Base-by-base conservation (phyloP, 495 filamentous ascomycete genomes). In the Trichocladium antarcticum region DNA sequence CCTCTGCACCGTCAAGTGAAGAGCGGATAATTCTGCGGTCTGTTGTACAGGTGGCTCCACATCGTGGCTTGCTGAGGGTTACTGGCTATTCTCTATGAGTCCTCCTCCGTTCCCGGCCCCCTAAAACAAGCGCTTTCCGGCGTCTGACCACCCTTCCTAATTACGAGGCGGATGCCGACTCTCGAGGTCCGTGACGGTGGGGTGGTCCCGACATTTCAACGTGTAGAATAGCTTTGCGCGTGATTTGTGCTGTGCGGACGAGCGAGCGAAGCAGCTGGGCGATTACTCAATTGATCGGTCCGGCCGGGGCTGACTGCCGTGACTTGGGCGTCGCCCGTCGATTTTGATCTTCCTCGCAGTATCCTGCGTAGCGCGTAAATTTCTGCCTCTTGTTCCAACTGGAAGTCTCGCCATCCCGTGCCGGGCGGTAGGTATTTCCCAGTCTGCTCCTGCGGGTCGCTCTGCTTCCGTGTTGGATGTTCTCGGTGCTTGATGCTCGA, bases 61-160 rank as follows among this genome's bases (percentile, higher is more conserved):
- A 42, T 28, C 32, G 60, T 48, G 62, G 60, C 62, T 63, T 57
- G 62, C 62, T 65, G 62, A 65, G 62, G 62, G 62, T 63, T 63
- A 63, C 52, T 51, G 36, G 42, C 22, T 15, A 34, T 48, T 53
- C 45, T 47, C 56, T 22, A 57, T 65, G 62, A 49, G 58, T 63
- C 50, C 59, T 53, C 62, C 61, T 65, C 62, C 62, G 62, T 65
- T 65, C 62, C 62, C 62, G 56, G 62, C 62, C 62, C 56, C 62
- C 62, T 50, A 57, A 47, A 65, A 12, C 10, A 57, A 63, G 24
- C 36, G 57, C 43, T 10, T 14, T 32, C 8, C 7, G 3, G 8
- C 37, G 46, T 27, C 54, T 45, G 54, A 43, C 32, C 62, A 58
- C 51, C 60, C 47, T 60, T 57, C 59, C 51, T 55, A 16, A 29